Evolutionary conservation across 129 eudicot genomes (phyloP).

Genomic region (Erigeron canadensis): DNA sequence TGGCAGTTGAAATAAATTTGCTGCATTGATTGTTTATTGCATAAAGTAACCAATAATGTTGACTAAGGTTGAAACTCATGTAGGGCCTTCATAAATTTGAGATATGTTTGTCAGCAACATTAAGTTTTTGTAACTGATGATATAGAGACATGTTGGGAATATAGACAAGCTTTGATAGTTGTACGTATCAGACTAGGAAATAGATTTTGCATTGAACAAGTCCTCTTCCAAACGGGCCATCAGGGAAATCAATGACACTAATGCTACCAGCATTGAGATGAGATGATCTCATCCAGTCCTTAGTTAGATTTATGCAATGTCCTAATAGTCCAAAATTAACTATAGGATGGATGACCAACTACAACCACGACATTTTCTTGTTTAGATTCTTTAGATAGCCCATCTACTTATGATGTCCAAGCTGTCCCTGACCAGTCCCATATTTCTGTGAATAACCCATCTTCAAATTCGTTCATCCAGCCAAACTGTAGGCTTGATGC

Average conservation of each 20-base stretch:
- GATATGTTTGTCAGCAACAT: background rate
- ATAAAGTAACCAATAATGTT: constrained; percentile 6
- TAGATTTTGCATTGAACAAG: constrained; percentile 82
- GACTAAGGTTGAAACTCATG: constrained; percentile 1
- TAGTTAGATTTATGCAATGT: constrained; percentile 67
- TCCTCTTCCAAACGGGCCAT: constrained; percentile 78
- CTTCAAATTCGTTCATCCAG: constrained; percentile 49
- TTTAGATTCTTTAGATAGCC: constrained; percentile 53
- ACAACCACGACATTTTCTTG: constrained; percentile 54
- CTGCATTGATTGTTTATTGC: background rate
- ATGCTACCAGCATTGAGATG: constrained; percentile 94
- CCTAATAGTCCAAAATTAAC: constrained; percentile 67
- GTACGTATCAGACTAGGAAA: too few relatives aligned
- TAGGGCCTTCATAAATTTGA: background rate
- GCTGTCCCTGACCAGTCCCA: constrained; percentile 73
- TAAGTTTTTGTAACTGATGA: constrained; percentile 4
- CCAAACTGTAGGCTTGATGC: constrained; percentile 36
- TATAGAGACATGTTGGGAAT: background rate
- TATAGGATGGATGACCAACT: constrained; percentile 68
- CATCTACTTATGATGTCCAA: constrained; percentile 64
- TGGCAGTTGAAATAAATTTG: constrained; percentile 10
- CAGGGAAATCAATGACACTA: constrained; percentile 83
- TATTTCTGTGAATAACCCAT: constrained; percentile 38
- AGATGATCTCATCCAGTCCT: constrained; percentile 75
- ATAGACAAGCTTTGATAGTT: background rate